phyloP scores from a whole-genome alignment of 768 basidiomycete species.

The Hemileccinum rubropunctum region DNA sequence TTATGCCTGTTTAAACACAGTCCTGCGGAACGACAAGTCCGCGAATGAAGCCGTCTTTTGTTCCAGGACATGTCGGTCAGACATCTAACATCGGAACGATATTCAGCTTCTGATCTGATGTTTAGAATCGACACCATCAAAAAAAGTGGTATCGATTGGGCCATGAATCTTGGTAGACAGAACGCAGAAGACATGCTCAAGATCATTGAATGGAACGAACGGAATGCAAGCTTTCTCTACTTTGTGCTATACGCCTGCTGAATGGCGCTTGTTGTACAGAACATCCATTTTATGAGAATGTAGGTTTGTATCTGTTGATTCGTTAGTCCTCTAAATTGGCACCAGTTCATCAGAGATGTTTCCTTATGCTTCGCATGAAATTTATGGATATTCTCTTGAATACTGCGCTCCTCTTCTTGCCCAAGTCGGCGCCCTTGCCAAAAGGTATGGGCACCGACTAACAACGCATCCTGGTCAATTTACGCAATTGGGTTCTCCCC shows the following conservation, averaged over 20 bases:
- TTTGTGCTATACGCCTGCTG: neutral
- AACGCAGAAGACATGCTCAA: constrained; percentile 71
- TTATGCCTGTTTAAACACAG: constrained; percentile 85
- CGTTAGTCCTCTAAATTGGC: neutral
- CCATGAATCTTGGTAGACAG: constrained; percentile 75
- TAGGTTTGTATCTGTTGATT: constrained; percentile 3
- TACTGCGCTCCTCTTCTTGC: constrained; percentile 61
- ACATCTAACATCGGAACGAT: neutral
- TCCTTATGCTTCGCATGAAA: constrained; percentile 82
- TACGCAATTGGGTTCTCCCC: constrained; percentile 80
- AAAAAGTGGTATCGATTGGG: constrained; percentile 77
- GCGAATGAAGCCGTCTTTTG: constrained; percentile 68
- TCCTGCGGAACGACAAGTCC: constrained; percentile 71
- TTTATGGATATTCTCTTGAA: constrained; percentile 76
- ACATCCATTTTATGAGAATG: constrained; percentile 83
- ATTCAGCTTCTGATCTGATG: neutral
- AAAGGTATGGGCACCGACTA: constrained; percentile 69
- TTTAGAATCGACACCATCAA: constrained; percentile 69
- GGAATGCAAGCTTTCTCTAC: constrained; percentile 48
- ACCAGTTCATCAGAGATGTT: constrained; percentile 81
- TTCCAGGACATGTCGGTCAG: constrained; percentile 61
- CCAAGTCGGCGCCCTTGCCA: constrained; percentile 63
- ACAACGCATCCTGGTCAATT: constrained; percentile 91
- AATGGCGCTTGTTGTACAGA: constrained; percentile 29
- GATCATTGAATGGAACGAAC: constrained; percentile 90